phyloP scores from a whole-genome alignment of 257 asterid genomes.

The Primulina huaijiensis region DNA sequence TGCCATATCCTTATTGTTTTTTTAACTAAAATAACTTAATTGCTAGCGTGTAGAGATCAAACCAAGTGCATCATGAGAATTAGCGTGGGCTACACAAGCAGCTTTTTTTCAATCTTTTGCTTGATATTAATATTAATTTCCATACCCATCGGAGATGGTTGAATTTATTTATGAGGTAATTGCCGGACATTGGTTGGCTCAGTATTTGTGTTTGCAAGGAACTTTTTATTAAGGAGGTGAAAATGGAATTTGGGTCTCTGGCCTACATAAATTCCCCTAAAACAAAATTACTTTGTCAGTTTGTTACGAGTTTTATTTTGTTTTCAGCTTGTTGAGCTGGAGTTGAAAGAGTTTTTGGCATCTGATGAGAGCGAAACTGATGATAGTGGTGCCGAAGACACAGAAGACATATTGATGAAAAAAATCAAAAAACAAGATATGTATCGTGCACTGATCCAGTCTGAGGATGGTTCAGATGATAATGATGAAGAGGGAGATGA shows the following conservation, averaged over 20 bases:
- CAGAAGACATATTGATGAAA: slow-evolving; percentile 38
- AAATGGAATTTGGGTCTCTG: background rate
- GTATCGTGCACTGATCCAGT: slow-evolving; percentile 64
- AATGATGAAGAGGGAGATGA: slow-evolving; percentile 49
- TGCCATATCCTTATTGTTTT: background rate
- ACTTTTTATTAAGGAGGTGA: slow-evolving; percentile 8
- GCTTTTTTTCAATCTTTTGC: background rate
- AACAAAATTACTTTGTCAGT: slow-evolving; percentile 19
- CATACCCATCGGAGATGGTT: background rate
- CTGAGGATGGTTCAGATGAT: slow-evolving; percentile 65
- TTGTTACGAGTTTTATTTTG: slow-evolving; percentile 11
- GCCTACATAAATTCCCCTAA: background rate
- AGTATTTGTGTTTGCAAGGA: background rate
- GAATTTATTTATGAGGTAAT: slow-evolving; percentile 5
- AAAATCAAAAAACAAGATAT: slow-evolving; percentile 47
- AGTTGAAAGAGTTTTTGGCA: slow-evolving; percentile 72
- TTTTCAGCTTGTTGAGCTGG: slow-evolving; percentile 73
- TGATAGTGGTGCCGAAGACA: slow-evolving; percentile 40
- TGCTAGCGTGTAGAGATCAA: background rate
- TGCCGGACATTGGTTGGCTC: slow-evolving; percentile 12
- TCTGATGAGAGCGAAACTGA: slow-evolving; percentile 78
- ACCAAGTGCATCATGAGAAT: background rate
- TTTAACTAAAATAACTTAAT: slow-evolving; percentile 3
- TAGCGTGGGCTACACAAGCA: background rate
- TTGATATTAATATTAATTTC: slow-evolving; percentile 3